Percentiles rank a stretch among this genome's conserved stretches.
phyloP scores from a whole-genome alignment of 2,329 filamentous ascomycete species.

The Alternaria ethzedia region DNA sequence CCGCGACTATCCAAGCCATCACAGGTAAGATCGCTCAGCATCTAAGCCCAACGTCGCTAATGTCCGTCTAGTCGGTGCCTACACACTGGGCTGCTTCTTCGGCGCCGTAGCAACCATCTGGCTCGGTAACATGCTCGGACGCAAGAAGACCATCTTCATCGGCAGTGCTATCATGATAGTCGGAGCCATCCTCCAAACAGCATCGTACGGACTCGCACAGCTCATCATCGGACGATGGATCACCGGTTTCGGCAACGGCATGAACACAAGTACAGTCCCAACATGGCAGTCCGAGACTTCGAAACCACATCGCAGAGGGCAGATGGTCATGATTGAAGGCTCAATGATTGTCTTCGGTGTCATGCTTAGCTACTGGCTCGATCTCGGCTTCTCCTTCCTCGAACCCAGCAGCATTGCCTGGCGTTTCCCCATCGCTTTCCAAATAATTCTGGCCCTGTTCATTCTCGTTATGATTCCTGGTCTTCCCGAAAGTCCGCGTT shows the following conservation, averaged over 20 bases:
- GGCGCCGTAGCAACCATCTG: slow-evolving; percentile 53
- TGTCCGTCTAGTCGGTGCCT: slow-evolving; percentile 28
- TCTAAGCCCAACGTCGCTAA: slow-evolving; percentile 20
- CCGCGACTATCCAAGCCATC: slow-evolving; percentile 53
- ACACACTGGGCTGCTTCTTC: slow-evolving; percentile 54
- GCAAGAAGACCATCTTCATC: slow-evolving; percentile 64
- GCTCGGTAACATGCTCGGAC: slow-evolving; percentile 65
- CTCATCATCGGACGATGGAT: slow-evolving; percentile 59
- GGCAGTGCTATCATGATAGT: slow-evolving; percentile 65
- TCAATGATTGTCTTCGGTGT: slow-evolving; percentile 55
- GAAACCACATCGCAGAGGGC: slow-evolving; percentile 54
- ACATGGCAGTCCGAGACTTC: slow-evolving; percentile 57
- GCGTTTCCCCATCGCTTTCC: slow-evolving; percentile 62
- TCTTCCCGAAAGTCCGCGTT: slow-evolving; percentile 54
- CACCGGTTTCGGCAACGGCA: slow-evolving; percentile 55
- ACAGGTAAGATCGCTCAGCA: slow-evolving; percentile 30
- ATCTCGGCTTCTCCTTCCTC: slow-evolving; percentile 59
- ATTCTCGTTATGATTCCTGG: slow-evolving; percentile 58
- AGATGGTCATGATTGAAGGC: slow-evolving; percentile 57
- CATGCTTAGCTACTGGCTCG: slow-evolving; percentile 51
- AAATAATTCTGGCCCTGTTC: slow-evolving; percentile 64
- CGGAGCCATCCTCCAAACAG: slow-evolving; percentile 65
- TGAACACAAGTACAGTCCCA: slow-evolving; percentile 47
- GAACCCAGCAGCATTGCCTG: slow-evolving; percentile 49
- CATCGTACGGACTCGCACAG: slow-evolving; percentile 54